Evolutionary conservation across 2,329 filamentous ascomycete species (phyloP).

Genomic region (Esteya vermicola): DNA sequence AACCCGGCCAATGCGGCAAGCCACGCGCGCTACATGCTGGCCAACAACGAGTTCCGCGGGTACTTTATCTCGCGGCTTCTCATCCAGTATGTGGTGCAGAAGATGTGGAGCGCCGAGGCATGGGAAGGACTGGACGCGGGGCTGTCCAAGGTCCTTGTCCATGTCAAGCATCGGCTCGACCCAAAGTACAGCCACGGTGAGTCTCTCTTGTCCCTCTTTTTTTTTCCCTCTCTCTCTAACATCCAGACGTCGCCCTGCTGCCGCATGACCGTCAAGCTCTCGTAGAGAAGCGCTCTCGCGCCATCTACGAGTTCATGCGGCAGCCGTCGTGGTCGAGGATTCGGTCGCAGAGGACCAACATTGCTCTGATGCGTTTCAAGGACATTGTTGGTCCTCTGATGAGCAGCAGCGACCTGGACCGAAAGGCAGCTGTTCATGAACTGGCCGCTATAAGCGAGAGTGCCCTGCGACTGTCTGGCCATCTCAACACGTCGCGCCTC

Average conservation of each 20-base stretch:
- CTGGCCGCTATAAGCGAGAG: slow-evolving; percentile 24
- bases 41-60: slow-evolving; percentile 15
- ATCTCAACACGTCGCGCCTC: slow-evolving; percentile 26
- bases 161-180: slow-evolving; percentile 11
- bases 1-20: slow-evolving; percentile 14
- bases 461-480: slow-evolving; percentile 30
- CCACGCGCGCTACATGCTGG: slow-evolving; percentile 19
- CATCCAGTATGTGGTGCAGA: slow-evolving; percentile 20
- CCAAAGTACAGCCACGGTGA: slow-evolving; percentile 14
- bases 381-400: slow-evolving; percentile 29
- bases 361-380: slow-evolving; percentile 14
- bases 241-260: slow-evolving; percentile 2
- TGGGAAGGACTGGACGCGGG: slow-evolving; percentile 18
- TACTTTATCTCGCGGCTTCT: slow-evolving; percentile 24
- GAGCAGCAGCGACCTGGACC: slow-evolving; percentile 20
- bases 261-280: slow-evolving; percentile 20
- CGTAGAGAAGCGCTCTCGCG: slow-evolving; percentile 19
- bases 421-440: slow-evolving; percentile 24
- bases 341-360: slow-evolving; percentile 12
- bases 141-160: slow-evolving; percentile 11
- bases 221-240: too few species aligned
- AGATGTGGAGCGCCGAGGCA: slow-evolving; percentile 18
- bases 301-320: slow-evolving; percentile 19
- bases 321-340: slow-evolving; percentile 14
- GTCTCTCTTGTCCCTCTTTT: too few species aligned